Base-by-base conservation (phyloP, 2,329 filamentous ascomycete species). In the Ramularia collo-cygni region DNA sequence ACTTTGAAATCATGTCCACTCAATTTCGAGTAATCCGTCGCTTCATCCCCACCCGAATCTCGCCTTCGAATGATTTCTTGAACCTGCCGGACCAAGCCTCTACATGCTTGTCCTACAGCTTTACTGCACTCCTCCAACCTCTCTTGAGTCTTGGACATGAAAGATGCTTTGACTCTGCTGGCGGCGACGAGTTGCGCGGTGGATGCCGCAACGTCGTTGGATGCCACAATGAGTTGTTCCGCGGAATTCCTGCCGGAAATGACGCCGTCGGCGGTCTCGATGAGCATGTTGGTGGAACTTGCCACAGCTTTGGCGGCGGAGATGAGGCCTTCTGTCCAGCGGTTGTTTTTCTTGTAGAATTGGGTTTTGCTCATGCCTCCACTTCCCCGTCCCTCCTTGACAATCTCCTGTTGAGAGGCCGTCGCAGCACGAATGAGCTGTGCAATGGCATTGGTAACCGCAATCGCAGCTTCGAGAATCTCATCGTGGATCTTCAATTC, bases 291-390 rank as follows among this genome's bases (percentile, higher is more conserved):
- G 8, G 92, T 98, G 12, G 88, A 93, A 2, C 77, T 76, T 3
- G 92, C 92, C 13, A 98, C 92, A 1, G 92, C 92, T 69, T 98
- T 98, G 50, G 92, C 90, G 1, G 92, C 92, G 27, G 87, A 95
- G 60, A 98, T 95, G 45, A 98, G 79, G 34, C 92, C 92, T 60
- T 98, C 92, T 0, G 92, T 98, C 92, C 92, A 98, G 37, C 92
- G 79, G 68, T 96, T 98, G 76, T 98, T 95, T 73, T 96, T 96
- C 76, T 96, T 96, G 80, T 98, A 98, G 65, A 98, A 98, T 16
- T 89, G 88, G 2, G 89, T 93, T 42, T 82, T 78, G 31, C 87
- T 93, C 37, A 64, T 60, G 31, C 31, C 19, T 41, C 51, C 55
- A 8, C 85, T 86, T 26, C 92, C 92, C 14, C 85, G 82, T 6